phyloP scores from a whole-genome alignment of 352 stramenopile genomes.

The Pythium grandisporangium region DNA sequence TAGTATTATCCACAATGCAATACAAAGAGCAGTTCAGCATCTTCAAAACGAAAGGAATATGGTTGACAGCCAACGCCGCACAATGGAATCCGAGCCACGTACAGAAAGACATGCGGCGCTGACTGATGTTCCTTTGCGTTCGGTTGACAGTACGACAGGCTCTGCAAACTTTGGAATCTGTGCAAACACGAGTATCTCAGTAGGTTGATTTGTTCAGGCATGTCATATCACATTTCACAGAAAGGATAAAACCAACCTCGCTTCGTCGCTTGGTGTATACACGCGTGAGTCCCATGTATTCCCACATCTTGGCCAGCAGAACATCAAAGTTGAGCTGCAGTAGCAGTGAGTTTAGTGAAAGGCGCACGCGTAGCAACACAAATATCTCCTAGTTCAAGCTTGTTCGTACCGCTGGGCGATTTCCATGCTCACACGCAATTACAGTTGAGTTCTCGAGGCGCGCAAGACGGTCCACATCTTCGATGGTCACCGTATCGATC shows the following conservation, averaged over 20 bases:
- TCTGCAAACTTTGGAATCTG: conserved; percentile 69
- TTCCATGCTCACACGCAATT: conserved; percentile 87
- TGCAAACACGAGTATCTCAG: conserved; percentile 1
- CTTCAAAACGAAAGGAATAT: no score
- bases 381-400: no score
- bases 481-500: conserved; percentile 98
- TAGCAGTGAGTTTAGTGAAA: no score
- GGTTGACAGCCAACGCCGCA: no score
- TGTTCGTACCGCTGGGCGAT: conserved; percentile 60
- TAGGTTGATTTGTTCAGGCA: no score
- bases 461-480: conserved; percentile 97
- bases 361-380: no score
- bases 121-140: conserved; percentile 74
- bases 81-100: no score
- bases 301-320: conserved; percentile 83
- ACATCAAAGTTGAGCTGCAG: conserved; percentile 94
- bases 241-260: conserved; percentile 31
- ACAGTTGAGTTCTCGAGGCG: conserved; percentile 95
- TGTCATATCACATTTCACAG: neutral
- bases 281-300: conserved; percentile 86
- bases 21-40: no score
- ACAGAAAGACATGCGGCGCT: conserved; percentile 80
- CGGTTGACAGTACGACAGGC: conserved; percentile 75
- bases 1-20: neutral
- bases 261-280: conserved; percentile 86